Evolutionary conservation across 768 basidiomycete species (phyloP), one percentile per base, ranked within the genome.

Genomic region (Kwoniella pini): DNA sequence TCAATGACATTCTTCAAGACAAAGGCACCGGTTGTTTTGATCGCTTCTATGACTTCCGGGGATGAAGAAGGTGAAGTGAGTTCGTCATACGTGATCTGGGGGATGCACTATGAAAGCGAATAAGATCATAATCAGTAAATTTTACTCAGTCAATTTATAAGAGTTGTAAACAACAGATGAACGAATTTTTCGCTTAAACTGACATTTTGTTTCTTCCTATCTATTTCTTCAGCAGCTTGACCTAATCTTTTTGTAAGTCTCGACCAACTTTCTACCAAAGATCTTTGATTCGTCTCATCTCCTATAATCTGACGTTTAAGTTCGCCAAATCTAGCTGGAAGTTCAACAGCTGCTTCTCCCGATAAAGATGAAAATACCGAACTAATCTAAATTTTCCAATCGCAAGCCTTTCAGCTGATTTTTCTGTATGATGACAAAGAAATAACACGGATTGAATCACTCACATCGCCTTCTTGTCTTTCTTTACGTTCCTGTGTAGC

Each of bases 1-100:
- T 83, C 80, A 0, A 90, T 82, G 1, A 82, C 87, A 4, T 84
- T 84, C 44, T 81, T 82, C 10, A 89, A 78, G 33, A 88, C 78
- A 9, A 86, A 80, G 12, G 82, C 81, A 0, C 88, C 88, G 0
- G 81, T 79, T 54, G 74, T 77, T 66, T 82, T 85, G 62, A 87
- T 82, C 4, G 72, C 68, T 12, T 80, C 69, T 11, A 68, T 27
- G 39, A 71, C 57, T 0, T 57, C 31, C 11, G 59, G 27, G 0
- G 68, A 53, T 1, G 63, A 51, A 15, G 7, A 7, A 4, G 36
- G 30, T 11, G 57, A 38, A 39, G 56, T 51, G 19, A 76, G 57
- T 17, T 76, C 72, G 4, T 66, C 53, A 52, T 72, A 77, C 15
- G 80, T 72, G 65, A 84, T 81, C 26, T 79, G 77, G 15, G 80